Percentiles rank a stretch among this genome's conserved stretches.
phyloP scores from a whole-genome alignment of 2,329 filamentous ascomycete genomes.

The Penicillium sp. region DNA sequence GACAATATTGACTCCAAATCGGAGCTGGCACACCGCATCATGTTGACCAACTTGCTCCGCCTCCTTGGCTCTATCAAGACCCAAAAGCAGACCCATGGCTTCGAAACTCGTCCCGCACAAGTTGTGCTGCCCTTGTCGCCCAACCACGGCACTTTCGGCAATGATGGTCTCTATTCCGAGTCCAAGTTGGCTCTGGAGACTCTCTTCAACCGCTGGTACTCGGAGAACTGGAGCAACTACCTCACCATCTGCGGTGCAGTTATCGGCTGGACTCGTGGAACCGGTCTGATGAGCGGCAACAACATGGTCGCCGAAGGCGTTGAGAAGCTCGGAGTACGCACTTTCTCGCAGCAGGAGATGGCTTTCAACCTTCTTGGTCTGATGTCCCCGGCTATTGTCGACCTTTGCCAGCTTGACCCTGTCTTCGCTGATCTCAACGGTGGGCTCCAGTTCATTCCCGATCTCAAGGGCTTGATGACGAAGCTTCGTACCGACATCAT shows the following conservation, averaged over 20 bases:
- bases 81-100: conserved; percentile 80
- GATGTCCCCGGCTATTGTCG: conserved; percentile 89
- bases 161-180: conserved; percentile 95
- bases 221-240: conserved; percentile 94
- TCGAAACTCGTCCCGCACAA: conserved; percentile 92
- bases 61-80: conserved; percentile 86
- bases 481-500: conserved; percentile 90
- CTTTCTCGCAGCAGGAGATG: conserved; percentile 99
- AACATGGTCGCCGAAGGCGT: conserved; percentile 97
- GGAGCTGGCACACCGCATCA: conserved; percentile 95
- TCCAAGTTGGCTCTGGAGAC: conserved; percentile 97
- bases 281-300: conserved; percentile 95
- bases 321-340: conserved; percentile 92
- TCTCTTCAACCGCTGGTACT: conserved; percentile 97
- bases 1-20: conserved; percentile 96
- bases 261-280: conserved; percentile 98
- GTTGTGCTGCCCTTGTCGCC: conserved; percentile 93
- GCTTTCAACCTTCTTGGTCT: conserved; percentile 96
- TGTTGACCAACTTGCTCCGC: conserved; percentile 94
- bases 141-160: conserved; percentile 97
- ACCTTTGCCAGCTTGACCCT: conserved; percentile 91
- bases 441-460: conserved; percentile 93
- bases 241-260: conserved; percentile 97
- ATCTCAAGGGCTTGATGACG: conserved; percentile 91
- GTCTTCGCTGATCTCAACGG: conserved; percentile 97